These are phyloP conservation scores for Stephania cephalantha DNA, from an alignment of 164 flowering plant species.

Conservation along the genomic window DNA sequence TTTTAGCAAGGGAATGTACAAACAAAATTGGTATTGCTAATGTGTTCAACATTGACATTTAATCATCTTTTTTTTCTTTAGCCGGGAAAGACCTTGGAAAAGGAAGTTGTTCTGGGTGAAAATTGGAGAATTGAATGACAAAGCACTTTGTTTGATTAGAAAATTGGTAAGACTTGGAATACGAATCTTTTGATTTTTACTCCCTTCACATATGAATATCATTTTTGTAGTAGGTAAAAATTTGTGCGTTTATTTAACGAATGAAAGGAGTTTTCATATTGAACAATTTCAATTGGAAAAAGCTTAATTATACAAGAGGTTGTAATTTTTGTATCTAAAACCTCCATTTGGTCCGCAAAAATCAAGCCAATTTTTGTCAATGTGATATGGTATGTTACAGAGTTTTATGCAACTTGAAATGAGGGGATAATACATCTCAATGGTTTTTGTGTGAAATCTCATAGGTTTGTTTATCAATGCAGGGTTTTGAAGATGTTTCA, in stretches of 20 bases:
- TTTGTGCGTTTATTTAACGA: background rate
- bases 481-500: conserved; percentile 74
- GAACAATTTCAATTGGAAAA: no score
- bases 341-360: no score
- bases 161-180: conserved; percentile 48
- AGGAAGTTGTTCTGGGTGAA: conserved; percentile 68
- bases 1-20: background rate
- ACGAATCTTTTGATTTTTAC: background rate
- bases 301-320: no score
- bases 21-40: background rate
- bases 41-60: background rate
- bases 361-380: no score
- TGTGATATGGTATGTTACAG: background rate
- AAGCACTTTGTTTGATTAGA: conserved; percentile 60
- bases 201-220: background rate
- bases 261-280: no score
- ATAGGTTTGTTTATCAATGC: conserved; percentile 15
- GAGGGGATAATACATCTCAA: no score
- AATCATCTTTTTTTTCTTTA: conserved; percentile 28
- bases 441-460: background rate
- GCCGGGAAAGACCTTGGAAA: conserved; percentile 95
- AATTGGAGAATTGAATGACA: conserved; percentile 73
- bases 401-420: background rate
- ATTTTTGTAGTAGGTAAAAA: background rate
- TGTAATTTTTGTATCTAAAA: no score